Base-by-base conservation (phyloP, 768 basidiomycete genomes). In the Leccinum fibrillosum region DNA sequence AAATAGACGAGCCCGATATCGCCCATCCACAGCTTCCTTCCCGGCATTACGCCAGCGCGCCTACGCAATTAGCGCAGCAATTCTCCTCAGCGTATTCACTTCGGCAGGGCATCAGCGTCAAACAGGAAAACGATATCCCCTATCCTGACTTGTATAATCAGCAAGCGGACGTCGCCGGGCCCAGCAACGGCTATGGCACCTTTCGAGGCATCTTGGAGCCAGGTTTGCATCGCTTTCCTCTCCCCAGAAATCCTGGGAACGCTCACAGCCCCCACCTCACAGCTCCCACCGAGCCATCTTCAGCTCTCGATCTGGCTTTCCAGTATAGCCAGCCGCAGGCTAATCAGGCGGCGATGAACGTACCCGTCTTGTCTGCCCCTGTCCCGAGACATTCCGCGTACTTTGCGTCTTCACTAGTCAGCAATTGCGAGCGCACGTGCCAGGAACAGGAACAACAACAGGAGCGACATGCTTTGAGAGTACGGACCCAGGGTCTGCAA, bases 371-470 rank as follows among this genome's bases (percentile, higher is more conserved):
- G 21, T 67, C 72, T 25, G 72, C 72, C 47, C 72, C 72, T 56
- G 66, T 72, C 56, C 73, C 72, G 21, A 67, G 72, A 52, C 72
- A 73, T 63, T 71, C 71, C 39, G 55, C 68, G 0, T 72, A 73
- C 60, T 70, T 68, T 62, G 71, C 55, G 25, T 39, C 69, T 3
- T 74, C 71, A 37, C 56, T 72, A 10, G 62, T 73, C 63, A 62
- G 59, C 62, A 65, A 63, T 60, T 72, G 72, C 63, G 71, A 72
- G 57, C 71, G 72, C 69, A 74, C 72, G 67, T 72, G 73, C 55
- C 71, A 72, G 73, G 71, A 74, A 71, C 72, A 72, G 69, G 73
- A 72, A 74, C 72, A 64, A 10, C 69, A 72, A 26, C 70, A 69
- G 28, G 69, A 70, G 49, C 63, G 69, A 9, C 71, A 64, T 53